Evolutionary conservation across 805 yeast genomes (phyloP), one percentile per base, ranked within the genome.

Genomic region (Yamadazyma akitaensis): DNA sequence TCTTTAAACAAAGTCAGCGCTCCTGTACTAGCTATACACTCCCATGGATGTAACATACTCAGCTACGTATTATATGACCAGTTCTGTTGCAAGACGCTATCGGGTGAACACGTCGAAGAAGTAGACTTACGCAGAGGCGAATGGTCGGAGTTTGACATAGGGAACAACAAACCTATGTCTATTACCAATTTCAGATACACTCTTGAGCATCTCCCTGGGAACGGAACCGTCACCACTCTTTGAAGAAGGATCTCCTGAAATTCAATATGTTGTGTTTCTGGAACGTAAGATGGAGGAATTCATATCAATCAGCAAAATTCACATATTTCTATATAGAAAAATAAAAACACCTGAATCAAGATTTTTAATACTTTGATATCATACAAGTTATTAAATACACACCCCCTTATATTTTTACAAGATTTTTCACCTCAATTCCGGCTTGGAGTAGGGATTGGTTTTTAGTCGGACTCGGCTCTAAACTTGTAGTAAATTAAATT

Each of bases 111-210:
- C 2, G 21, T 51, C 3, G 50, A 43, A 17, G 55, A 43, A 16
- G 48, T 53, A 4, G 57, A 53, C 24, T 19, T 53, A 14, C 44
- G 53, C n/a, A 11, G 35, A 10, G 36, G 35, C 5, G 53, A 49
- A 17, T 53, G 57, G 57, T 17, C 42, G 11, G 51, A 37, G 5
- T 53, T 44, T 36, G 55, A 51, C 42, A 49, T 42, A 13, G 28
- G 10, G 10, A 36, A 16, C 16, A 40, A 44, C 11, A 34, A 32
- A 5, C 47, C 49, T 13, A 37, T 53, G 12, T 21, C 30, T 3
- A 46, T 53, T 2, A 45, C 48, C 9, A 39, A 53, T 31, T 43
- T 49, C 14, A n/a, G 12, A 4, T 44, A 31, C 33, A 21, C 36
- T 19, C 28, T 46, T 5, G 40, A 33, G 24, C 10, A 6, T n/a